phyloP scores from a whole-genome alignment of 345 rosid genomes.

The Conringia planisiliqua region DNA sequence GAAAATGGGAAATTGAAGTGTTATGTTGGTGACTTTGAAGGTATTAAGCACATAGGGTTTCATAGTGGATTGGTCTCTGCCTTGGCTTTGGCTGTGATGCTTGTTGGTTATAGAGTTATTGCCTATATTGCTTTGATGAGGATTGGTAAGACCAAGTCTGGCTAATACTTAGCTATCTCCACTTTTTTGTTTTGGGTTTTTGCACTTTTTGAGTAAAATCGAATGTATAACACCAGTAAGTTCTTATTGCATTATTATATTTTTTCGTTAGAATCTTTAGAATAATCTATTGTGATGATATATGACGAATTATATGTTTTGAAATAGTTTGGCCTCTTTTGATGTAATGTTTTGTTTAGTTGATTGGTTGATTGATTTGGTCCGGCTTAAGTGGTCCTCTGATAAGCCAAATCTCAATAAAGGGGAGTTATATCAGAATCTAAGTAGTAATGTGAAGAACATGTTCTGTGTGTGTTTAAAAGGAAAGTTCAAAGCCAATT shows the following conservation, averaged over 20 bases:
- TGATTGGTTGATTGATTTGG: background rate
- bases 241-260: background rate
- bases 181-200: background rate
- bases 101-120: slow-evolving; percentile 74
- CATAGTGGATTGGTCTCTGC: slow-evolving; percentile 44
- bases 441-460: slow-evolving; percentile 20
- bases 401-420: background rate
- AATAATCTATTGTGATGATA: background rate
- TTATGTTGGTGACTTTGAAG: slow-evolving; percentile 66
- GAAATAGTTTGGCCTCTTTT: background rate
- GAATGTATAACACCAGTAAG: slow-evolving; percentile 9
- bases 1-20: slow-evolving; percentile 38
- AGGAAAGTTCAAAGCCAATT: slow-evolving; percentile 32
- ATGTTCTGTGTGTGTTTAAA: slow-evolving; percentile 18
- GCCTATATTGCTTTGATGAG: slow-evolving; percentile 78
- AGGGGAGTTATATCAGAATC: background rate
- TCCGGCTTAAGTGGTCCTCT: slow-evolving; percentile 18
- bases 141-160: slow-evolving; percentile 31
- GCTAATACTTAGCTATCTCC: slow-evolving; percentile 1
- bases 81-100: slow-evolving; percentile 62
- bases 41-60: slow-evolving; percentile 50
- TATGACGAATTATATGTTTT: background rate
- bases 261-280: background rate
- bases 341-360: background rate
- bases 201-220: background rate